phyloP scores from a whole-genome alignment of 2,329 filamentous ascomycete species.

The Aspergillus sp. region DNA sequence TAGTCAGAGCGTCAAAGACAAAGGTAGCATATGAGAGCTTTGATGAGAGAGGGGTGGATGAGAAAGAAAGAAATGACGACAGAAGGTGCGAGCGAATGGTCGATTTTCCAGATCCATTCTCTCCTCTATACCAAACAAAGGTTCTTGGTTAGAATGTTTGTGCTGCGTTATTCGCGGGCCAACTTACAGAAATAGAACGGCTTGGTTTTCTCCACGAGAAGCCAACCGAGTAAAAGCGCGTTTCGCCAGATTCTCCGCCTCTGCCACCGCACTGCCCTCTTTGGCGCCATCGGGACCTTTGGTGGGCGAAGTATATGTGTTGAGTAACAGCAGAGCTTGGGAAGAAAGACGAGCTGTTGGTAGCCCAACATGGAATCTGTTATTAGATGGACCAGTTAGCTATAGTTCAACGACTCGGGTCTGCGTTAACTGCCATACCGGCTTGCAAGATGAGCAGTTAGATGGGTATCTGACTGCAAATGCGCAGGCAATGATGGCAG shows the following conservation, averaged over 20 bases:
- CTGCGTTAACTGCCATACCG: conserved; percentile 24
- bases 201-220: conserved; percentile 85
- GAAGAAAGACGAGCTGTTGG: conserved; percentile 85
- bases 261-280: conserved; percentile 84
- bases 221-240: conserved; percentile 79
- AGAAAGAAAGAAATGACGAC: conserved; percentile 76
- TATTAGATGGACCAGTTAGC: background rate
- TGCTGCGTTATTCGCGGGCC: too few species aligned
- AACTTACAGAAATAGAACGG: conserved; percentile 81
- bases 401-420: too few species aligned
- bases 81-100: conserved; percentile 85
- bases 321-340: conserved; percentile 82
- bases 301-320: conserved; percentile 85
- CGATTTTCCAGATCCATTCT: conserved; percentile 93
- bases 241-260: conserved; percentile 83
- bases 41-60: conserved; percentile 82
- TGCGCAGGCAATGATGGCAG: conserved; percentile 77
- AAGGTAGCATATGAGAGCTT: conserved; percentile 92
- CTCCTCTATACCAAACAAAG: conserved; percentile 57
- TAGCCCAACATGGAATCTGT: conserved; percentile 82
- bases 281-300: conserved; percentile 85
- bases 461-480: conserved; percentile 45
- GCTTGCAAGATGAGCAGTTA: conserved; percentile 45
- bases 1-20: conserved; percentile 91
- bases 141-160: conserved; percentile 6